A percentile compares a stretch with the other conserved stretches of the same genome.
Evolutionary conservation across 495 filamentous ascomycete species (phyloP).

Genomic region (Tuber microsphaerosporum): DNA sequence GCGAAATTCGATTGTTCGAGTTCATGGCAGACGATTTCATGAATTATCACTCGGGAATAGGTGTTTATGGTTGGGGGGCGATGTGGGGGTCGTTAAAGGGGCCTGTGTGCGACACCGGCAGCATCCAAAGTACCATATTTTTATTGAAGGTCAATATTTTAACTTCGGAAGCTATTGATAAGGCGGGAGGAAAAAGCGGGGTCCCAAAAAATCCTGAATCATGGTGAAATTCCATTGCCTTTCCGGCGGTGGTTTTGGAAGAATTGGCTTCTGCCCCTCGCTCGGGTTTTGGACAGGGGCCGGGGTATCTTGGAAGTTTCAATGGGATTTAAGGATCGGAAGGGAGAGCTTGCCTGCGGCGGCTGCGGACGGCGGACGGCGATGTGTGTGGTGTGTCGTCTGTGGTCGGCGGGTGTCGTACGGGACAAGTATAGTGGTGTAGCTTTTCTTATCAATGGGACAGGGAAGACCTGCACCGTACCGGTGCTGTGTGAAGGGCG

Average conservation of each 20-base stretch:
- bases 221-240: background rate
- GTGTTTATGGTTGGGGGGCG: no score
- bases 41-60: background rate
- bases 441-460: background rate
- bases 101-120: background rate
- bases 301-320: background rate
- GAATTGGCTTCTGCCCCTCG: background rate
- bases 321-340: background rate
- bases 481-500: background rate
- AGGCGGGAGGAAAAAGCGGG: background rate
- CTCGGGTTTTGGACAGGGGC: background rate
- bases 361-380: background rate
- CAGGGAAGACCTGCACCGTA: background rate
- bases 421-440: background rate
- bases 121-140: no score
- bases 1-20: background rate
- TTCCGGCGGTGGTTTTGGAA: background rate
- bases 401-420: background rate
- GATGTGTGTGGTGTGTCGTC: background rate
- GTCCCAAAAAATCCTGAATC: background rate
- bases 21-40: background rate
- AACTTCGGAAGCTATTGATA: background rate
- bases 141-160: background rate
- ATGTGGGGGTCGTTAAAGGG: background rate
- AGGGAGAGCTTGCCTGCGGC: background rate